Base-by-base conservation (phyloP, 129 eudicot species). In the Artemisia annua region DNA sequence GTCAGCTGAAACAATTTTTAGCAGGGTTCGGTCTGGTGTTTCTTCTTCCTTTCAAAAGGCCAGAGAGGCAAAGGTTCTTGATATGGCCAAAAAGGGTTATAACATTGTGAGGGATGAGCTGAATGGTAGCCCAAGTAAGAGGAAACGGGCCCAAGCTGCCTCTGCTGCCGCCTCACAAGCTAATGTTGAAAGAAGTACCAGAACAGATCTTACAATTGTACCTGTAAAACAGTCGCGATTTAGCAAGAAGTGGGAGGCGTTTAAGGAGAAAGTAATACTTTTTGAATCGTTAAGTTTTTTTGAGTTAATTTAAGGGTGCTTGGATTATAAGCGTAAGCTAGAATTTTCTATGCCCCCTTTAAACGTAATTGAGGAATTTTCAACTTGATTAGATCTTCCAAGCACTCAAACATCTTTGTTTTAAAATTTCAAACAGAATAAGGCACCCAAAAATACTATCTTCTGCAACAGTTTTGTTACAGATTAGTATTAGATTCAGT, bases 41-140 rank as follows among this genome's bases (percentile, higher is more conserved):
- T 71, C 97, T 32, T 90, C 63, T 59, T 93, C 89, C 17, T 91
- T 87, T 79, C 85, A 85, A 48, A 91, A 85, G 82, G 61, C 93
- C 6, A 95, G 85, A 81, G 96, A 95, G 54, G 87, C 96, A 83
- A 95, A 95, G 70, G 84, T 87, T 16, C 53, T 87, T 79, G 97
- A 95, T 79, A 32, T 86, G 35, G 94, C 87, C 39, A 95, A 82
- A 81, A 95, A 85, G 84, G 97, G 99, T 67, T 88, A 78, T 69
- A 81, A 83, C 9, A 78, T 95, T 70, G 94, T 95, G 66, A 90
- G 85, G 82, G 99, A 95, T 61, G 99, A 95, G 78, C 75, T 95
- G 73, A 86, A 74, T 71, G 93, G 95, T 65, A 85, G 81, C 53
- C 78, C 94, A 69, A 87, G 72, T 63, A 88, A 72, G 80, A 90